phyloP scores from a whole-genome alignment of 306 rosid species.

The Cyamopsis tetragonoloba region DNA sequence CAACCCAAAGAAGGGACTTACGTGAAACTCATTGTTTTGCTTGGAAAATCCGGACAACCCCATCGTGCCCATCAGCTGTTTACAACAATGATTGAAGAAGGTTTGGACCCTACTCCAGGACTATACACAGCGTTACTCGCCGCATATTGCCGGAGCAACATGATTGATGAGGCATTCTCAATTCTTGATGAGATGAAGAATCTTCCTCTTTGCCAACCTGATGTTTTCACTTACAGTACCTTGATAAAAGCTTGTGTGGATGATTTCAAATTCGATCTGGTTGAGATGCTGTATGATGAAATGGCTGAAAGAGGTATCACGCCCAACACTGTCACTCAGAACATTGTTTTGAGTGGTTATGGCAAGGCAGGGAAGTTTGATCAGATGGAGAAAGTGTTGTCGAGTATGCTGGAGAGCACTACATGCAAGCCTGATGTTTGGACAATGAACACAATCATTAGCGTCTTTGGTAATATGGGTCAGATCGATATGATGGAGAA shows the following conservation, averaged over 20 bases:
- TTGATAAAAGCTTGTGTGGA: constrained; percentile 80
- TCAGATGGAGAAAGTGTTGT: constrained; percentile 80
- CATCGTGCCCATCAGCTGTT: constrained; percentile 66
- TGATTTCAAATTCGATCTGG: constrained; percentile 63
- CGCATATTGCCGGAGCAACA: constrained; percentile 78
- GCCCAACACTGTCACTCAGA: constrained; percentile 89
- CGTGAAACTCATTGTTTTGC: constrained; percentile 84
- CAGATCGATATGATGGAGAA: constrained; percentile 89
- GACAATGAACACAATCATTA: constrained; percentile 92
- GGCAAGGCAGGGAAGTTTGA: constrained; percentile 88
- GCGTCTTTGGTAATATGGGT: constrained; percentile 86
- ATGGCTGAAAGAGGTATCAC: constrained; percentile 60
- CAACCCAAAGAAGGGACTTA: constrained; percentile 94
- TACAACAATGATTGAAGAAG: constrained; percentile 73
- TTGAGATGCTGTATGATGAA: constrained; percentile 64
- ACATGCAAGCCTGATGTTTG: constrained; percentile 87
- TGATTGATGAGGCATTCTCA: constrained; percentile 63
- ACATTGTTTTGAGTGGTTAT: constrained; percentile 87
- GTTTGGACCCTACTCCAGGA: constrained; percentile 65
- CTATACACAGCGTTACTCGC: constrained; percentile 82
- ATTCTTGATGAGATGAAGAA: constrained; percentile 74
- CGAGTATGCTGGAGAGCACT: constrained; percentile 78
- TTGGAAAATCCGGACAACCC: constrained; percentile 82
- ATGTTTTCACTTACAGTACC: constrained; percentile 83
- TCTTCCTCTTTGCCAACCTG: constrained; percentile 86